A percentile compares a stretch with the other conserved stretches of the same genome.
Conservation (phyloP, 768 basidiomycete species). For the Russula griseocarnosa region DNA sequence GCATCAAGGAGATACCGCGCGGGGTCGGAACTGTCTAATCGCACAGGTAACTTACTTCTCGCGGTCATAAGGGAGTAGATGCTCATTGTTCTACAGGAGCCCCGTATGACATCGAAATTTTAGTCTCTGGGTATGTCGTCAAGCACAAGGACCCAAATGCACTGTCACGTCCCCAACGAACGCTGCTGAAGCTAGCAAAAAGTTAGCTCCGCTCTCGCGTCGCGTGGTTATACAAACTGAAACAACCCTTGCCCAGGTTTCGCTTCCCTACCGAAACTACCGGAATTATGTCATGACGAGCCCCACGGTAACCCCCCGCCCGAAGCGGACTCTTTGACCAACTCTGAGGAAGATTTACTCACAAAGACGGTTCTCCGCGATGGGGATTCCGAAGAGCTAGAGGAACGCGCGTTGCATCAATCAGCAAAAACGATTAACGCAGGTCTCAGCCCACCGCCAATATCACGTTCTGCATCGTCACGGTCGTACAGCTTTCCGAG, state of each 20-base stretch:
- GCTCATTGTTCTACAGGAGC: slow-evolving; percentile 37
- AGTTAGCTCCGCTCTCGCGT: slow-evolving; percentile 39
- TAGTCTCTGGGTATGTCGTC: slow-evolving; percentile 73
- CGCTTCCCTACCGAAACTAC: slow-evolving; percentile 26
- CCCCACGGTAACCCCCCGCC: slow-evolving; percentile 34
- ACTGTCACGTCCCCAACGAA: slow-evolving; percentile 67
- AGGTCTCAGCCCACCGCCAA: slow-evolving; percentile 15
- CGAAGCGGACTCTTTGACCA: slow-evolving; percentile 17
- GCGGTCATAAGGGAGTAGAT: neutral
- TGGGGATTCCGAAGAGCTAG: slow-evolving; percentile 58
- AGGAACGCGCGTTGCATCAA: slow-evolving; percentile 45
- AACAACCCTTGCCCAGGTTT: slow-evolving; percentile 9
- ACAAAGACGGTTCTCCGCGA: slow-evolving; percentile 46
- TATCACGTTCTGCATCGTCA: slow-evolving; percentile 11
- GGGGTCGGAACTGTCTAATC: slow-evolving; percentile 22
- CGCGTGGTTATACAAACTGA: neutral
- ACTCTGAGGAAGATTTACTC: slow-evolving; percentile 50
- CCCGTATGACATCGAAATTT: slow-evolving; percentile 67
- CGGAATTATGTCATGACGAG: slow-evolving; percentile 32
- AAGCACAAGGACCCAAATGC: slow-evolving; percentile 54
- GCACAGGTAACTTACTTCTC: slow-evolving; percentile 34
- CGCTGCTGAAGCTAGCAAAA: slow-evolving; percentile 75
- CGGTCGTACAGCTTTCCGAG: neutral
- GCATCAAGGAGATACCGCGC: slow-evolving; percentile 52
- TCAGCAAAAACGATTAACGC: slow-evolving; percentile 19